Conservation (phyloP, 1,284 basidiomycete genomes). For the Pseudomicrostroma phylloplanum region DNA sequence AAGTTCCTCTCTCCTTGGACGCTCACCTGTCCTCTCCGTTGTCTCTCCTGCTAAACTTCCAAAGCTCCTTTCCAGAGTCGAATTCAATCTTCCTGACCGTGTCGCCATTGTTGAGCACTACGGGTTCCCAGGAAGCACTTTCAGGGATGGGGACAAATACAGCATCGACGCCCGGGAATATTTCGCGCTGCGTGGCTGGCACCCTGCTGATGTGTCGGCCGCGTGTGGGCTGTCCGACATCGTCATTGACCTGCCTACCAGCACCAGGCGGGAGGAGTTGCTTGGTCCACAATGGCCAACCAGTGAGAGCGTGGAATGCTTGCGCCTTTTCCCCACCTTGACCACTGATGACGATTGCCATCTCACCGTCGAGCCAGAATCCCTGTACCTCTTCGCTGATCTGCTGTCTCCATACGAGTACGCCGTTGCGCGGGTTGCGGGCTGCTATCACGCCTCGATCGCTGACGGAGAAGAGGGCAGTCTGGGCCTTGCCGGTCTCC, state of each 20-base stretch:
- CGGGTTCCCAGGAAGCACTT: slow-evolving; percentile 19
- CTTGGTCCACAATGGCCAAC: slow-evolving; percentile 59
- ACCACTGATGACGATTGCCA: slow-evolving; percentile 68
- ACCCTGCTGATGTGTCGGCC: not conserved
- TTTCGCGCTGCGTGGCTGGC: slow-evolving; percentile 7
- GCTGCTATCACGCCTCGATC: slow-evolving; percentile 71
- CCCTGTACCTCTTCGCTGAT: slow-evolving; percentile 61
- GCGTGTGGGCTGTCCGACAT: not conserved
- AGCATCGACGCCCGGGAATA: slow-evolving; percentile 27
- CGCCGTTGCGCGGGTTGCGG: slow-evolving; percentile 65
- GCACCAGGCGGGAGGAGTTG: not conserved
- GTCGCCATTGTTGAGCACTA: slow-evolving; percentile 28
- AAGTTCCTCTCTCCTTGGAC: too few species aligned
- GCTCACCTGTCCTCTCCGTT: slow-evolving; percentile 2
- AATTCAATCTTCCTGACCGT: slow-evolving; percentile 21
- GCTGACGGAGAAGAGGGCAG: slow-evolving; percentile 60
- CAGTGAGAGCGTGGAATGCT: slow-evolving; percentile 63
- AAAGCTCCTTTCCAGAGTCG: not conserved
- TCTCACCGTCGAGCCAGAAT: slow-evolving; percentile 11
- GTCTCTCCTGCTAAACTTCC: not conserved
- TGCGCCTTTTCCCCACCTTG: slow-evolving; percentile 67
- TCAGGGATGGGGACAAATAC: slow-evolving; percentile 23
- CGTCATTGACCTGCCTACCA: not conserved
- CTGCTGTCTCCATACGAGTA: slow-evolving; percentile 73
- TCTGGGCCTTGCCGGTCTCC: slow-evolving; percentile 50